These are phyloP conservation scores for Wickerhamiella occidentalis DNA, from an alignment of 805 yeast species.

Conservation along the genomic window DNA sequence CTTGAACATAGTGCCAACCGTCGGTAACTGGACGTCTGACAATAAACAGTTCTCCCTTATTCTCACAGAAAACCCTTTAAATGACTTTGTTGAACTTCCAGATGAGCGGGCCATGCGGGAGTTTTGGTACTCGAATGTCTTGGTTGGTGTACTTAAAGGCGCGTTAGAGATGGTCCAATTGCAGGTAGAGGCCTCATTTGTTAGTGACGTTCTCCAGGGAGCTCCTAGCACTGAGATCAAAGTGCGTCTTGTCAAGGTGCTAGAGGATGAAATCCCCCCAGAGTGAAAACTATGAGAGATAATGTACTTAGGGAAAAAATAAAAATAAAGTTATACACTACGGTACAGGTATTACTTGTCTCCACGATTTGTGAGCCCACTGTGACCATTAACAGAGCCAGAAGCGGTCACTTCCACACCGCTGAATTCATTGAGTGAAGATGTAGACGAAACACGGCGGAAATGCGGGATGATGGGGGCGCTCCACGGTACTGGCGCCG, in stretches of 20 bases:
- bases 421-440: background rate
- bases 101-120: slow-evolving; percentile 57
- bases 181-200: slow-evolving; percentile 72
- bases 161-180: slow-evolving; percentile 92
- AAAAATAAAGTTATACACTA: too few relatives aligned
- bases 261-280: slow-evolving; percentile 92
- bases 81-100: slow-evolving; percentile 92
- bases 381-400: background rate
- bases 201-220: slow-evolving; percentile 72
- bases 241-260: slow-evolving; percentile 53
- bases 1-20: slow-evolving; percentile 64
- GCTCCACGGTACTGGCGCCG: background rate
- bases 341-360: background rate
- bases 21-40: slow-evolving; percentile 66
- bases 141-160: slow-evolving; percentile 84
- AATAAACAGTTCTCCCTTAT: slow-evolving; percentile 61
- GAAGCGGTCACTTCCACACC: background rate
- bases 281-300: slow-evolving; percentile 61
- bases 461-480: background rate
- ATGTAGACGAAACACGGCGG: background rate
- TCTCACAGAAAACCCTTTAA: slow-evolving; percentile 75
- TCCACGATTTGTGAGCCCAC: background rate
- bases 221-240: slow-evolving; percentile 70
- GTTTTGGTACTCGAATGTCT: slow-evolving; percentile 84
- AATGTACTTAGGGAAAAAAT: background rate